Evolutionary conservation across 352 stramenopile genomes (phyloP).

Genomic region (Proteromonas lacertae): DNA sequence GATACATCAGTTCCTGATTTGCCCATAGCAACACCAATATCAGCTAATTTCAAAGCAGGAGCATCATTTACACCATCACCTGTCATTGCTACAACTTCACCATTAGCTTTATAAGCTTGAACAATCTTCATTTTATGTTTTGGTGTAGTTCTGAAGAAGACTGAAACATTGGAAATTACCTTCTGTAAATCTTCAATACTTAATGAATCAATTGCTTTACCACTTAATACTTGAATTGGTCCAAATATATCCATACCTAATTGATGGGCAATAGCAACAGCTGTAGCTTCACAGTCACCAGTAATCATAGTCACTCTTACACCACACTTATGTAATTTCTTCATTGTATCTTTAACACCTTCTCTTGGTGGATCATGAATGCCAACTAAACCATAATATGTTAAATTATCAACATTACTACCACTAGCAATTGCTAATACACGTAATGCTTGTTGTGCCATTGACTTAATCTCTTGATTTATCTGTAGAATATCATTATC

Average conservation of each 20-base stretch:
- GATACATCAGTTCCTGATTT: constrained; percentile 87
- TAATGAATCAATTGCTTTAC: constrained; percentile 17
- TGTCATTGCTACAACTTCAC: too few species aligned
- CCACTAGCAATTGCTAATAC: constrained; percentile 42
- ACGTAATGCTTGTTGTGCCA: constrained; percentile 27
- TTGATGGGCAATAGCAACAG: constrained; percentile 57
- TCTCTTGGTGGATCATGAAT: constrained; percentile 37
- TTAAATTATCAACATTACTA: constrained; percentile 33
- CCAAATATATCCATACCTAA: constrained; percentile 54
- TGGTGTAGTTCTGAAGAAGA: constrained; percentile 74
- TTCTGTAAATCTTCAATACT: constrained; percentile 36
- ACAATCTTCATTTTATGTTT: constrained; percentile 81
- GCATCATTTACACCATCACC: constrained; percentile 77
- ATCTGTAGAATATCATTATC: constrained; percentile 23
- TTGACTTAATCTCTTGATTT: constrained; percentile 18
- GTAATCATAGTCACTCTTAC: constrained; percentile 49
- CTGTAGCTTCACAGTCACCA: constrained; percentile 68
- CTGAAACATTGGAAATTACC: constrained; percentile 51
- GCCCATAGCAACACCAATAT: constrained; percentile 90
- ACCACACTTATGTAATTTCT: constrained; percentile 18
- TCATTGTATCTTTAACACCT: constrained; percentile 19
- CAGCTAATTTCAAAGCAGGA: constrained; percentile 47
- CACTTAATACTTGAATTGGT: constrained; percentile 14
- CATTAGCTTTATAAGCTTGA: constrained; percentile 38
- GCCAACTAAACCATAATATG: constrained; percentile 58